A percentile compares a stretch with the other conserved stretches of the same genome.
These are phyloP conservation scores for Hawksworthiomyces lignivorus DNA, from an alignment of 2,329 filamentous ascomycete species.

Conservation along the genomic window DNA sequence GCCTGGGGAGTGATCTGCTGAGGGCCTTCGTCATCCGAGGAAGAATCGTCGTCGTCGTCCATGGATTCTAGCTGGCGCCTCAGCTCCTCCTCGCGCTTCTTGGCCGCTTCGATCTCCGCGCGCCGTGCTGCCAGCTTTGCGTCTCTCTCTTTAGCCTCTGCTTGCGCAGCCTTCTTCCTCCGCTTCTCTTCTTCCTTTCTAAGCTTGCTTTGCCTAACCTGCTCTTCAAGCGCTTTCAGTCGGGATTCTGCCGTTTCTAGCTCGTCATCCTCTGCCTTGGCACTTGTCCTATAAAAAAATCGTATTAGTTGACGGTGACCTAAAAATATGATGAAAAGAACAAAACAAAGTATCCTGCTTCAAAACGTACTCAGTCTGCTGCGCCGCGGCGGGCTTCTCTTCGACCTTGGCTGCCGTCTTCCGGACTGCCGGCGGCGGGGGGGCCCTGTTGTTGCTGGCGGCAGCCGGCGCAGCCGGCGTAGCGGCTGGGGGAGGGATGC, in stretches of 20 bases:
- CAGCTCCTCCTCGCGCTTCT: constrained; percentile 82
- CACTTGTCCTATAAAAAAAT: constrained; percentile 54
- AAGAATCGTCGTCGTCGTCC: constrained; percentile 55
- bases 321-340: constrained; percentile 13
- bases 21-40: constrained; percentile 73
- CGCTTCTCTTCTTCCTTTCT: constrained; percentile 96
- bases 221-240: constrained; percentile 83
- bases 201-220: constrained; percentile 86
- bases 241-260: constrained; percentile 73
- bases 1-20: constrained; percentile 56
- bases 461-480: constrained; percentile 25
- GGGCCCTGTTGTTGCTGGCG: constrained; percentile 54
- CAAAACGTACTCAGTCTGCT: constrained; percentile 70
- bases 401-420: constrained; percentile 43
- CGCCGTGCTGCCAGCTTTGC: constrained; percentile 73
- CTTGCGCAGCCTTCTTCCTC: constrained; percentile 78
- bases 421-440: constrained; percentile 48
- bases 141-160: constrained; percentile 84
- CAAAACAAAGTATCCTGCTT: no score
- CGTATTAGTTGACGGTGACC: constrained; percentile 18
- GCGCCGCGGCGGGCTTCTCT: constrained; percentile 66
- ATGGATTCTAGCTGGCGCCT: constrained; percentile 75
- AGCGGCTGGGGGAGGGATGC: constrained; percentile 49
- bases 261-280: constrained; percentile 69
- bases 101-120: constrained; percentile 85